phyloP scores from a whole-genome alignment of 2,329 filamentous ascomycete genomes.

The Rutstroemia sp. region DNA sequence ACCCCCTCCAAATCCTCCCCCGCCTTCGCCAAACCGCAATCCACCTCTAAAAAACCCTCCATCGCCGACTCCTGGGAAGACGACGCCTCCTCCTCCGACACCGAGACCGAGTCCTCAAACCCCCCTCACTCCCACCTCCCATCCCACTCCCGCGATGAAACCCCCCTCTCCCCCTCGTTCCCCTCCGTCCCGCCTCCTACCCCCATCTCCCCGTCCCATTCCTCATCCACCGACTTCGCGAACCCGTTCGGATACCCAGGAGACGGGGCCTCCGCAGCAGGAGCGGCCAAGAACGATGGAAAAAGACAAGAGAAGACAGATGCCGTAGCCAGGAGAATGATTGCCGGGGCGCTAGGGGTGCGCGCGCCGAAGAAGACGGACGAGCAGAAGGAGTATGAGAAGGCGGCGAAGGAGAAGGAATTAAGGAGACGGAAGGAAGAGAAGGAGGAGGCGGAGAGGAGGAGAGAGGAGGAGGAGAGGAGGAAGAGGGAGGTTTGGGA shows the following conservation, averaged over 20 bases:
- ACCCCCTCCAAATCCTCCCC: slow-evolving; percentile 17
- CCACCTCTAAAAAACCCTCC: slow-evolving; percentile 27
- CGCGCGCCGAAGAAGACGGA: slow-evolving; percentile 75
- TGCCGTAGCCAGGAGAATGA: slow-evolving; percentile 81
- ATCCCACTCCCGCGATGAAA: neutral
- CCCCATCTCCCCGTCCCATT: slow-evolving; percentile 43
- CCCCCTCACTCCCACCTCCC: neutral
- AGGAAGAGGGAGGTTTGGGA: slow-evolving; percentile 88
- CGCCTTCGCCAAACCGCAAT: slow-evolving; percentile 28
- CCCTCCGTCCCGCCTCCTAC: slow-evolving; percentile 58
- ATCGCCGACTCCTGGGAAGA: slow-evolving; percentile 74
- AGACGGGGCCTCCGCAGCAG: neutral
- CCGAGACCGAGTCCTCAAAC: neutral
- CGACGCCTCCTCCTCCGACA: slow-evolving; percentile 39
- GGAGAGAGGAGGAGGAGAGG: slow-evolving; percentile 58
- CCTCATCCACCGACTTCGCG: slow-evolving; percentile 8
- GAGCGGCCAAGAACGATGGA: slow-evolving; percentile 15
- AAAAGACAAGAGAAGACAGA: slow-evolving; percentile 82
- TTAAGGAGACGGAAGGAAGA: slow-evolving; percentile 68
- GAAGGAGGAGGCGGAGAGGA: slow-evolving; percentile 51
- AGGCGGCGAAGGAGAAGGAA: slow-evolving; percentile 57
- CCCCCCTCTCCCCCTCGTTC: slow-evolving; percentile 15
- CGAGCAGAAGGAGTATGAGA: slow-evolving; percentile 69
- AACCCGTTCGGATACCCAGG: slow-evolving; percentile 20
- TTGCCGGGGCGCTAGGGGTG: slow-evolving; percentile 80